Evolutionary conservation across 2,329 filamentous ascomycete genomes (phyloP).

Genomic region (Ceratocystiopsis minuta): DNA sequence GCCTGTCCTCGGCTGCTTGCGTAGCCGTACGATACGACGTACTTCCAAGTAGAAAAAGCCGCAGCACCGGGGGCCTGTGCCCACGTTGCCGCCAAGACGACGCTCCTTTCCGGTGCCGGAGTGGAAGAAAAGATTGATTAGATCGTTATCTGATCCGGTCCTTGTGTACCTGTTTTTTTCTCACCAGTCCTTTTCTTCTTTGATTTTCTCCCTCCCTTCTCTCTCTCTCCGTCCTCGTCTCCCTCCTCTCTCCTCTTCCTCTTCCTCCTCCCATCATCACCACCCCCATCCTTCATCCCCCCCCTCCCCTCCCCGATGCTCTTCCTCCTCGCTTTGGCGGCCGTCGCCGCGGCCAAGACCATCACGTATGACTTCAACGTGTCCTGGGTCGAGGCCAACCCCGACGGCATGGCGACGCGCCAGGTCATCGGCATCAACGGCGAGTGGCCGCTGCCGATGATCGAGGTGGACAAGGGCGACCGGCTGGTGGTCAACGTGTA

Average conservation of each 20-base stretch:
- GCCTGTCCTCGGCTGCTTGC: no score
- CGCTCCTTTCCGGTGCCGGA: not conserved
- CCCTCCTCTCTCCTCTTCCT: not conserved
- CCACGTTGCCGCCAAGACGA: not conserved
- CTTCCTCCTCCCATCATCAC: not conserved
- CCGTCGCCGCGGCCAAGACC: constrained; percentile 18
- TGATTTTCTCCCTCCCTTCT: not conserved
- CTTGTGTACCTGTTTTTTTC: not conserved
- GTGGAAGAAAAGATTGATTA: no score
- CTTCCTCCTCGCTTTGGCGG: constrained; percentile 5
- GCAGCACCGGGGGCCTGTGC: not conserved
- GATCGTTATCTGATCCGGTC: not conserved
- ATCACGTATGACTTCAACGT: constrained; percentile 49
- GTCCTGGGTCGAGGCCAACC: constrained; percentile 53
- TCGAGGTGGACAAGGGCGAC: constrained; percentile 46
- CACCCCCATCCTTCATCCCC: not conserved
- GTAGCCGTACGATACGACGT: no score
- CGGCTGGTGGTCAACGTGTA: constrained; percentile 37
- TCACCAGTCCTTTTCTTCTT: not conserved
- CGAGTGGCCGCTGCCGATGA: constrained; percentile 53
- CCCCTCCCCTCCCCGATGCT: constrained; percentile 2
- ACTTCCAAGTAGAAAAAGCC: no score
- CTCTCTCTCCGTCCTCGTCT: not conserved
- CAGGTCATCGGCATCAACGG: constrained; percentile 63
- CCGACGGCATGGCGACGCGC: constrained; percentile 46